Evolutionary conservation across 2,329 filamentous ascomycete genomes (phyloP), one percentile per base, ranked within the genome.

Genomic region (Neocatenulostroma microsporum): DNA sequence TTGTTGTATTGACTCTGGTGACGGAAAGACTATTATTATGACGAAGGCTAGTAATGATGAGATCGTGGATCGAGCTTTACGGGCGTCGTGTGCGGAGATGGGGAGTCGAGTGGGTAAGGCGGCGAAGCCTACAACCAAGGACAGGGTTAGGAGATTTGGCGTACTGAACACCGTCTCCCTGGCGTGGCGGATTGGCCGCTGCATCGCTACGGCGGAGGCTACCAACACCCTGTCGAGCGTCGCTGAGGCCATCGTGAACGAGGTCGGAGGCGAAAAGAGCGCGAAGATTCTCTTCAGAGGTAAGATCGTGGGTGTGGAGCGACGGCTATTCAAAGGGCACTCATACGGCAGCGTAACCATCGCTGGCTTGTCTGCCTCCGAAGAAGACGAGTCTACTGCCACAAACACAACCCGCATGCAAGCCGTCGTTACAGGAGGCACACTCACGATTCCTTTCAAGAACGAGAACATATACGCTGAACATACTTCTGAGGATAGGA

Each of bases 391-490:
- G 39, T 54, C 72, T 17, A 54, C 56, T 44, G 64, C 37, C 47
- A 36, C 34, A 17, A 26, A 36, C 8, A 27, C 19, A 45, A 48
- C 9, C 46, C n/a, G 46, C 5, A 42, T 53, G 28, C 34, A 49
- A 3, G 47, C 58, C 6, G 45, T 58, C 61, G 70, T 53, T 41
- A 51, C 28, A 18, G 56, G 50, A 5, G 75, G 75, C 0, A 61
- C 55, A 20, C 59, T 82, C 52, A 78, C 74, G 51, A 78, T 84
- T 32, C 78, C 79, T 0, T 83, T 83, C 64, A 82, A 82, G 61
- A 84, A 84, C 55, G 79, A 84, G 52, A 84, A 83, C 49, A 79
- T 84, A 29, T 73, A 72, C n/a, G 78, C 73, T 0, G 55, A 62
- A 38, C 58, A 62, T 25, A 53, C 50, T 5, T 41, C 57, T 47